Evolutionary conservation across 2,329 filamentous ascomycete species (phyloP), one percentile per base, ranked within the genome.

Genomic region (Geosmithia flava): DNA sequence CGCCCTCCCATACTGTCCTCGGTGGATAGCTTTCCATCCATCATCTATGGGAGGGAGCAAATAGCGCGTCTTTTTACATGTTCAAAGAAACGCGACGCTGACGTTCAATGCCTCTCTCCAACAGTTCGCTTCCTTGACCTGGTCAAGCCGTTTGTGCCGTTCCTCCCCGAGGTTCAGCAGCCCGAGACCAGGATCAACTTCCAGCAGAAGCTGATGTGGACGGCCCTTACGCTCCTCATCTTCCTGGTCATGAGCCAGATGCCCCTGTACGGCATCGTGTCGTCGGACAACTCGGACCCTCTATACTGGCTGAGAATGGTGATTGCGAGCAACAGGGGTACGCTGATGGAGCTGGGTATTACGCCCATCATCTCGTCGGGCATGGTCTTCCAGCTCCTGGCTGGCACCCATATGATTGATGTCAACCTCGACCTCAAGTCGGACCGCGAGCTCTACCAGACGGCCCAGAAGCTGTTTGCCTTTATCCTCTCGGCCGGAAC

Each of bases 231-330:
- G 56, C 81, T 98, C 60, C 76, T 98, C 68, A 94, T 97, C 74
- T 98, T 98, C 81, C 75, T 98, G 78, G 89, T 98, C 71, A 98
- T 98, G 93, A 96, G 89, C 75, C 93, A 96, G 75, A 97, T 98
- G 93, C 90, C 93, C 55, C 75, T 93, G 53, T 98, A 98, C 74
- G 93, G 93, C 72, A 98, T 98, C 70, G 94, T 98, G 64, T 98
- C 93, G 49, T 98, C 93, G 62, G 87, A 93, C 71, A 96, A 89
- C 60, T 97, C 93, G 53, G 94, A 98, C 74, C 94, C 93, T 59
- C 78, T 98, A 62, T 98, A 98, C 81, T 98, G 93, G 93, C 80
- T 98, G 64, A 86, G 93, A 71, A 97, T 98, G 91, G 96, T 98
- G 83, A 82, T 97, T 80, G 93, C 93, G 64, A 95, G 88, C 85